Evolutionary conservation across 2,329 filamentous ascomycete genomes (phyloP), one percentile per base, ranked within the genome.

Genomic region (Pseudogymnoascus sp.): DNA sequence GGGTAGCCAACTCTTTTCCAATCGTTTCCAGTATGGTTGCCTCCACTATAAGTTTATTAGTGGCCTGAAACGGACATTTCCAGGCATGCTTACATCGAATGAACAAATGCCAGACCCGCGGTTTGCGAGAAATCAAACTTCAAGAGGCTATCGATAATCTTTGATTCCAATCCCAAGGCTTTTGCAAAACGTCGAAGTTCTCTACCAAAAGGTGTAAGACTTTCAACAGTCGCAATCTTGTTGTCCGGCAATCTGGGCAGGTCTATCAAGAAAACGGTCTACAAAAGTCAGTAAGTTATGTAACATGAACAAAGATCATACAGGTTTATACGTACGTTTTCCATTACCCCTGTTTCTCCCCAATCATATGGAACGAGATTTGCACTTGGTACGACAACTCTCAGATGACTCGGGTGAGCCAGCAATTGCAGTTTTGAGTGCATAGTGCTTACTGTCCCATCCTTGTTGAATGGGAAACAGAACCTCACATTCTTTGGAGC

Each of bases 381-480:
- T 1, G 92, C 94, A 3, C 88, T 93, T 0, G 94, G 92, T 1
- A 97, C 79, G 1, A 88, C 93, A 48, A 99, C 80, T 5, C 94
- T 85, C 13, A 97, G 74, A 72, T 92, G 86, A 1, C 76, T 76
- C 0, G 82, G 76, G 68, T 91, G 90, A 68, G 92, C 93, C n/a
- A 97, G 80, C 1, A 97, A 75, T 82, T 96, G 92, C 45, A 97
- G 79, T 72, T 99, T 97, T 59, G 91, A 96, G 74, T 97, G 94
- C 92, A 97, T 96, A 68, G 82, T 86, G 25, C 86, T 87, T 5
- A 84, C 76, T 55, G 83, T 78, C 1, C 85, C 83, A 40, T 84
- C 79, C 89, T 55, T 55, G 97, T 93, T 1, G 82, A 64, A 82
- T 13, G 93, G 93, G 70, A 97, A 96, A 71, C 90, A 92, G 61